A percentile compares a stretch with the other conserved stretches of the same genome.
These are phyloP conservation scores for Erythrobasidium hasegawianum DNA, from an alignment of 1,284 basidiomycete genomes.

Conservation along the genomic window DNA sequence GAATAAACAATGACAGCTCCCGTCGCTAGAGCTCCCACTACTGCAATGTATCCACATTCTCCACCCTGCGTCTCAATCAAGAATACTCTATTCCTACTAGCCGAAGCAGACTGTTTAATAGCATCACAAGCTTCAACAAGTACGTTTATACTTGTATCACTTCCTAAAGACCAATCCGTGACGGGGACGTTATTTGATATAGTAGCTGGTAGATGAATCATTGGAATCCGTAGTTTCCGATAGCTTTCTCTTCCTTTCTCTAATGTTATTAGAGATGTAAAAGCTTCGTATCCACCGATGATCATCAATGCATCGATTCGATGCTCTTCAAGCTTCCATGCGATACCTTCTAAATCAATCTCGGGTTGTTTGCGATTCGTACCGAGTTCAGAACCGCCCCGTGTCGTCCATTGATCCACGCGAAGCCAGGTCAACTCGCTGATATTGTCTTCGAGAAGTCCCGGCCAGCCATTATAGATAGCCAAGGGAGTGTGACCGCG, in stretches of 20 bases:
- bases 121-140: constrained; percentile 95
- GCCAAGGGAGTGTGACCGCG: constrained; percentile 87
- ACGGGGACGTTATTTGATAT: constrained; percentile 97
- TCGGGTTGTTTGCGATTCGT: constrained; percentile 88
- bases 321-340: constrained; percentile 84
- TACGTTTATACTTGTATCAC: constrained; percentile 92
- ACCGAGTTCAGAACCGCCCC: constrained; percentile 96
- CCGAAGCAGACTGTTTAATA: constrained; percentile 95
- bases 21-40: constrained; percentile 90
- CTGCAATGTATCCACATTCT: constrained; percentile 89
- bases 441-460: constrained; percentile 83
- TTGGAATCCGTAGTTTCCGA: constrained; percentile 89
- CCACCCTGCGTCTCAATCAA: constrained; percentile 98
- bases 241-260: constrained; percentile 77
- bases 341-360: constrained; percentile 72
- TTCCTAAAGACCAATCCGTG: constrained; percentile 91
- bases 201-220: constrained; percentile 72
- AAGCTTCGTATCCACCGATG: constrained; percentile 95
- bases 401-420: constrained; percentile 92
- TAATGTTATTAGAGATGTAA: constrained; percentile 70
- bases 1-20: constrained; percentile 92
- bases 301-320: constrained; percentile 76
- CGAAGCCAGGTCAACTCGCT: constrained; percentile 89
- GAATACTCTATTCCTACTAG: constrained; percentile 91
- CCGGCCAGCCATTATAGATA: constrained; percentile 92